Percentiles rank a stretch among this genome's conserved stretches.
phyloP scores from a whole-genome alignment of 345 rosid genomes.

The Pelargonium nanum region DNA sequence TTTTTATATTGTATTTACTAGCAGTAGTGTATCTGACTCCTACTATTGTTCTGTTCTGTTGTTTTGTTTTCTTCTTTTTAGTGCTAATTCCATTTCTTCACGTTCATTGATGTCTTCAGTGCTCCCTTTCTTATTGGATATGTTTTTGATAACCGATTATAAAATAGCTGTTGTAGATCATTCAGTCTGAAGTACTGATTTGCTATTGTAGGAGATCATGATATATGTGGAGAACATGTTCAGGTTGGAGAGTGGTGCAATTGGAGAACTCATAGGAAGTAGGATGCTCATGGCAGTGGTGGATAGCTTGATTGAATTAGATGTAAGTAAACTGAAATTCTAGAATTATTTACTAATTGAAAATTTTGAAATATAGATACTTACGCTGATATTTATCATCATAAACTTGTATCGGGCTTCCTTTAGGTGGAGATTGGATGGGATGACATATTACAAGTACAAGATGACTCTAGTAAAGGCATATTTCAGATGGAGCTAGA shows the following conservation, averaged over 20 bases:
- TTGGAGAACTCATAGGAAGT: constrained; percentile 63
- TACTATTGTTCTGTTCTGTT: too few relatives aligned
- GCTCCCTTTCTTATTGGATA: too few relatives aligned
- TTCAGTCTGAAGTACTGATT: not conserved
- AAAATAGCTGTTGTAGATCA: not conserved
- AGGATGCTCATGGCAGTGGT: constrained; percentile 53
- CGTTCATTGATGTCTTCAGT: too few relatives aligned
- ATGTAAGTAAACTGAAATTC: constrained; percentile 38
- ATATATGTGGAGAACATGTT: constrained; percentile 71
- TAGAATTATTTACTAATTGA: not conserved
- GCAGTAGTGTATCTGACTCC: too few relatives aligned
- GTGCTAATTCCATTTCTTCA: too few relatives aligned
- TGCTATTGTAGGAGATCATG: constrained; percentile 24
- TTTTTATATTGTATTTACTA: too few relatives aligned
- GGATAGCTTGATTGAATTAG: constrained; percentile 62
- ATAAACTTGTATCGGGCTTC: constrained; percentile 2
- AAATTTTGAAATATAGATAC: not conserved
- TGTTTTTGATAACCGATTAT: too few relatives aligned
- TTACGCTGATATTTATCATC: too few relatives aligned
- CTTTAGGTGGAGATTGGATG: constrained; percentile 60
- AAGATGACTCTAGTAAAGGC: constrained; percentile 52
- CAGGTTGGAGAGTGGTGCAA: constrained; percentile 56
- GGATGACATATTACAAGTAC: constrained; percentile 46
- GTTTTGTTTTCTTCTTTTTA: too few relatives aligned
- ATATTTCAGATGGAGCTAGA: constrained; percentile 66